A percentile compares a stretch with the other conserved stretches of the same genome.
Evolutionary conservation across 176 grass and related monocot species (phyloP).

Genomic region (Metroxylon sagu): DNA sequence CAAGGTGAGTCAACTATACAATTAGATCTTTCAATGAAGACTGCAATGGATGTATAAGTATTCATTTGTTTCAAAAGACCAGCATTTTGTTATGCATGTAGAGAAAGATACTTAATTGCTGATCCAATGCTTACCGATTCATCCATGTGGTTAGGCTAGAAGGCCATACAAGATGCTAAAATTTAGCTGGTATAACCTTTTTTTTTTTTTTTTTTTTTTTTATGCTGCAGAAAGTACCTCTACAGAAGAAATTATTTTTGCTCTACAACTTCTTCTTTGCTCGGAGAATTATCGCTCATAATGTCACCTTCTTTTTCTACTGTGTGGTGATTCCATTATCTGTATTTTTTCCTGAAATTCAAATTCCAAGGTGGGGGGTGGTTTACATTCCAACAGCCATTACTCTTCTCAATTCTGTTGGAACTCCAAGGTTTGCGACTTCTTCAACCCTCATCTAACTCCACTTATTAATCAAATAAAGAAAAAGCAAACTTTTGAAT

Average conservation of each 20-base stretch:
- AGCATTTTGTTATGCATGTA: too few species aligned
- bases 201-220: constrained; percentile 6
- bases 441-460: too few species aligned
- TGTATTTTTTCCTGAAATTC: constrained; percentile 63
- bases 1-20: constrained; percentile 31
- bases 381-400: constrained; percentile 69
- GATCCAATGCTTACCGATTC: too few species aligned
- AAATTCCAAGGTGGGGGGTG: constrained; percentile 65
- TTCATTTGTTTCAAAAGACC: too few species aligned
- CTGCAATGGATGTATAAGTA: too few species aligned
- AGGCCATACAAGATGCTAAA: too few species aligned
- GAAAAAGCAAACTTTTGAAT: too few species aligned
- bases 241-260: constrained; percentile 78
- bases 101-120: too few species aligned
- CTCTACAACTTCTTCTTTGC: constrained; percentile 90
- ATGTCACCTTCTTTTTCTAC: constrained; percentile 73
- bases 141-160: too few species aligned
- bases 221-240: constrained; percentile 57
- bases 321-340: constrained; percentile 67
- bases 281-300: constrained; percentile 52
- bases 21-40: too few species aligned
- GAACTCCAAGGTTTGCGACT: constrained; percentile 52
- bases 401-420: constrained; percentile 66
- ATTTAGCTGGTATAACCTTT: neutral
- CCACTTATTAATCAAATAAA: too few species aligned